Conservation (phyloP, 1,139 yeast species). For the Candida labiduridarum region DNA sequence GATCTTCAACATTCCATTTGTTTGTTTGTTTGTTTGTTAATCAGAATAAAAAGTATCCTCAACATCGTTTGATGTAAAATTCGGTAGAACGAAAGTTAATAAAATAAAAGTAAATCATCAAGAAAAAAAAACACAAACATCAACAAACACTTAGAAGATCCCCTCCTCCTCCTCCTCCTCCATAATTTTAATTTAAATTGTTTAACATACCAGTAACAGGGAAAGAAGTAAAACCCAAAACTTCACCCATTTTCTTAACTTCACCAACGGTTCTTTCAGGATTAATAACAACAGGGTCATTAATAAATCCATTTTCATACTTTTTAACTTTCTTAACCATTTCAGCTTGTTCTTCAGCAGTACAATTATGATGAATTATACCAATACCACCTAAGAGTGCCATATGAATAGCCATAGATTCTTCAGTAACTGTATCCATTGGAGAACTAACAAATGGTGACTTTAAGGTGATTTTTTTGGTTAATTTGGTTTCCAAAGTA, state of each 20-base stretch:
- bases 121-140: conserved; percentile 8
- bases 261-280: conserved; percentile 81
- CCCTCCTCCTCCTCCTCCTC: too few relatives aligned
- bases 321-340: conserved; percentile 97
- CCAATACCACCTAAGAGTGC: conserved; percentile 99
- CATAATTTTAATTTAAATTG: too few relatives aligned
- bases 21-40: background rate
- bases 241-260: conserved; percentile 68
- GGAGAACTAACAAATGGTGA: conserved; percentile 97
- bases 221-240: conserved; percentile 93
- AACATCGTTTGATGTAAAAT: conserved; percentile 90
- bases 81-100: conserved; percentile 99
- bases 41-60: conserved; percentile 57
- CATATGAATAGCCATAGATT: conserved; percentile 97
- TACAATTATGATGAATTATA: conserved; percentile 95
- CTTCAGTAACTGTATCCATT: conserved; percentile 98
- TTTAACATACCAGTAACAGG: conserved; percentile 97
- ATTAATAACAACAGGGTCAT: conserved; percentile 85
- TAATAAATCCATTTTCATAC: conserved; percentile 96
- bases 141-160: conserved; percentile 8
- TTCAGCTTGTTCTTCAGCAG: conserved; percentile 96
- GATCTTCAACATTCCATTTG: background rate
- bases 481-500: conserved; percentile 77
- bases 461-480: conserved; percentile 88
- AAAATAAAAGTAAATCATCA: conserved; percentile 62